Conservation (phyloP, 495 filamentous ascomycete genomes). For the Acidiella bohemica region DNA sequence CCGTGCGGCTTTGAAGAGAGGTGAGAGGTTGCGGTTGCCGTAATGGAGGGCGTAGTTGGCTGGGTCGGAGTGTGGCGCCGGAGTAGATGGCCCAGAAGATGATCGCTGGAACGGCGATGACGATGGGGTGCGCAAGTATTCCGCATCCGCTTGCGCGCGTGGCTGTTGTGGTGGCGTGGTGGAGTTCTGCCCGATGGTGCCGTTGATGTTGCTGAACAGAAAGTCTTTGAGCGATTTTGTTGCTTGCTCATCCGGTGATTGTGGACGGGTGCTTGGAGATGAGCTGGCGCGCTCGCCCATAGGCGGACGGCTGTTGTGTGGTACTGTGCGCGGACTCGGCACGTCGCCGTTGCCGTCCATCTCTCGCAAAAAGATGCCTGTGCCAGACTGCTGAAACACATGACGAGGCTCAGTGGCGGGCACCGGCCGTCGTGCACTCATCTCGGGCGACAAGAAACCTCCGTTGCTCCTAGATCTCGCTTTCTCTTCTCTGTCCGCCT, state of each 20-base stretch:
- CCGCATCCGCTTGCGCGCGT: slow-evolving; percentile 5
- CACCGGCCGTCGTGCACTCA: slow-evolving; percentile 5
- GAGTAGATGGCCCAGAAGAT: slow-evolving; percentile 23
- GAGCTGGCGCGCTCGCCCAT: slow-evolving; percentile 1
- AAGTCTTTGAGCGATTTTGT: slow-evolving; percentile 20
- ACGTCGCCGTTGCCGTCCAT: slow-evolving; percentile 38
- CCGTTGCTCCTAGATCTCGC: slow-evolving; percentile 30
- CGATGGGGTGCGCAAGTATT: slow-evolving; percentile 18
- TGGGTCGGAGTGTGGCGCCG: slow-evolving; percentile 9
- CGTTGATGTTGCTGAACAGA: slow-evolving; percentile 17
- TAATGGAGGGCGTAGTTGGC: slow-evolving; percentile 22
- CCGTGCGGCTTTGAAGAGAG: slow-evolving; percentile 26
- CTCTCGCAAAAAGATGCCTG: slow-evolving; percentile 52
- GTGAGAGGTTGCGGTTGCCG: slow-evolving; percentile 30
- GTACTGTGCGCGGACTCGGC: slow-evolving; percentile 12
- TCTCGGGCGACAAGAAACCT: slow-evolving; percentile 19
- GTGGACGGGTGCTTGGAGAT: neutral
- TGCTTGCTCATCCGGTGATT: slow-evolving; percentile 3
- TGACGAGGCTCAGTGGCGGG: slow-evolving; percentile 20
- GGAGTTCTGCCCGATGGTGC: neutral
- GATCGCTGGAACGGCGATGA: slow-evolving; percentile 16
- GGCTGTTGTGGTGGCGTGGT: slow-evolving; percentile 2
- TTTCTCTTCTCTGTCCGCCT: slow-evolving; percentile 65
- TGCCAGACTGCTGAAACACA: slow-evolving; percentile 29
- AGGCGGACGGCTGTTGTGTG: neutral